Conservation (phyloP, 345 rosid species). For the Euclidium syriacum region DNA sequence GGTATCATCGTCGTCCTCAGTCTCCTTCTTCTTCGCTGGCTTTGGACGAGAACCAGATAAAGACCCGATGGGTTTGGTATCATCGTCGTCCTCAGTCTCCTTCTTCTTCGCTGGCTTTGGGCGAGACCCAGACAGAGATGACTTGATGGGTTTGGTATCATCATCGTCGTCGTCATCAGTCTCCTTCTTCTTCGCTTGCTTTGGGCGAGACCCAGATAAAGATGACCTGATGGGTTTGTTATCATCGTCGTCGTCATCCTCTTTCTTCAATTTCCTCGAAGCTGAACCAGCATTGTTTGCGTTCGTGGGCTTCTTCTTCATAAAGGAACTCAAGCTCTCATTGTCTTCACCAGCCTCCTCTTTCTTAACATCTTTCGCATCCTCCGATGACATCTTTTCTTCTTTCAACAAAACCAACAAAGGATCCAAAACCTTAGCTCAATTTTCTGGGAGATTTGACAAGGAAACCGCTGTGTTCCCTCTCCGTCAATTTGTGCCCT, state of each 20-base stretch:
- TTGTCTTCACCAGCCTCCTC: constrained; percentile 32
- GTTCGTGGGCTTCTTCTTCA: constrained; percentile 42
- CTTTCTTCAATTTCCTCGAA: constrained; percentile 46
- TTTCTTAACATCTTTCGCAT: constrained; percentile 38
- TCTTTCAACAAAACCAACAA: background rate
- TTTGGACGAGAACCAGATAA: background rate
- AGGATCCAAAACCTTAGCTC: background rate
- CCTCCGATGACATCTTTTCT: constrained; percentile 58
- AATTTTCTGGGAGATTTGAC: background rate
- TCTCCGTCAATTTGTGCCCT: constrained; percentile 23
- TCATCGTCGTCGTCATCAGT: constrained; percentile 37
- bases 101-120: constrained; percentile 38
- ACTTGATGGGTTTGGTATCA: constrained; percentile 29
- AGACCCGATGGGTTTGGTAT: constrained; percentile 22
- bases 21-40: constrained; percentile 39
- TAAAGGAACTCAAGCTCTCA: constrained; percentile 49
- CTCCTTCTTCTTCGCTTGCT: constrained; percentile 35
- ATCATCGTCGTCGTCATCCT: constrained; percentile 35
- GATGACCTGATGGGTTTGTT: constrained; percentile 22
- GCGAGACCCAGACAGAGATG: background rate
- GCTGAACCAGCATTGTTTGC: constrained; percentile 33
- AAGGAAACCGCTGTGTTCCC: constrained; percentile 3
- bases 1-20: constrained; percentile 11
- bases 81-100: constrained; percentile 24
- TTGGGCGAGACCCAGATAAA: constrained; percentile 34